Base-by-base conservation (phyloP, 2,329 filamentous ascomycete genomes). In the Sporothrix variecibatus region DNA sequence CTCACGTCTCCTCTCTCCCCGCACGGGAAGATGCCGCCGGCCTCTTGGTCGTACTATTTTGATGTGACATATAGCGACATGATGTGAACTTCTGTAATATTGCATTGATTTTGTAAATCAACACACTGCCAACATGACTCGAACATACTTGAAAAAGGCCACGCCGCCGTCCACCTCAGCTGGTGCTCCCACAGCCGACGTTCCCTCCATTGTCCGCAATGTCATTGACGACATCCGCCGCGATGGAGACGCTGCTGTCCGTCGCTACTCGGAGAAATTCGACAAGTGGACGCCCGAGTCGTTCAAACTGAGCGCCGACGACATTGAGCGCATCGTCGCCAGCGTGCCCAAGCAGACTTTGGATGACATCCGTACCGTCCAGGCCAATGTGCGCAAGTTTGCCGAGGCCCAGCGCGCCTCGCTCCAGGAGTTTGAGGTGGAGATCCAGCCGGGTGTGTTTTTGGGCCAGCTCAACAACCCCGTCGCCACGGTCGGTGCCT, bases 401-500 rank as follows among this genome's bases (percentile, higher is more conserved):
- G 86, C 86, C 0, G 76, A 83, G 73, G 85, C 85, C 0, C 86
- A 88, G 76, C 78, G 80, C n/a, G 79, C 81, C 0, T 83, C 81
- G 3, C 77, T 88, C 65, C 81, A 80, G 9, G 86, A 87, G n/a
- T 84, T 88, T 74, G 86, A 88, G 78, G 75, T 87, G 38, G 85
- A 88, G 78, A 86, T 85, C 20, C 79, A 81, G 40, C 85, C 85
- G 3, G 86, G 86, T 1, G 85, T 88, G 0, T 82, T 83, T 72
- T 79, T 88, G 0, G 86, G 86, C 5, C 86, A 88, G 77, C 85
- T 83, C 75, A 86, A 87, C 75, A 82, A 85, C 49, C 86, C 86
- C 0, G 86, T 88, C 74, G 79, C 78, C 34, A 79, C 79, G 0
- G 85, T 85, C 11, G 86, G 86, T 43, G 82, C 83, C 80, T 86